Evolutionary conservation across 225 moss, liverwort and hornwort species (phyloP).

Genomic region (Marchantia polymorpha): DNA sequence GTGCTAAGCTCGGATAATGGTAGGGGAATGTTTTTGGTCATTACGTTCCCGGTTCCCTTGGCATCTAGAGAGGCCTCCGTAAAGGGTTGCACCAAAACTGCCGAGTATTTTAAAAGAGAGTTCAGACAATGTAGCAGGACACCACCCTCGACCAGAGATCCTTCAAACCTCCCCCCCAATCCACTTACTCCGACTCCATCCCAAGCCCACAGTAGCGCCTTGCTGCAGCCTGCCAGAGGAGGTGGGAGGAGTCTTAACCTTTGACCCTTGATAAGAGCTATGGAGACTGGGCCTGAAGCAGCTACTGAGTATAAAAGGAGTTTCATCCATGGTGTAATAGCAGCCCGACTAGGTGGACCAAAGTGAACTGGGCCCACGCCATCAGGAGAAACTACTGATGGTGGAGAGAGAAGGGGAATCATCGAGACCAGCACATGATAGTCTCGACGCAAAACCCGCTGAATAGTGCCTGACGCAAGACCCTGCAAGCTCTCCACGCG

Average conservation of each 20-base stretch:
- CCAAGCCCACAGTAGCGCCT: constrained; percentile 96
- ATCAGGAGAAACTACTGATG: constrained; percentile 82
- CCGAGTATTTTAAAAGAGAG: constrained; percentile 67
- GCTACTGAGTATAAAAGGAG: constrained; percentile 77
- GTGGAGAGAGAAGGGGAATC: constrained; percentile 90
- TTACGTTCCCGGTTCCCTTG: constrained; percentile 53
- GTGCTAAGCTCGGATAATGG: constrained; percentile 46
- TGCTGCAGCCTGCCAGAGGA: constrained; percentile 77
- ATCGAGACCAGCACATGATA: constrained; percentile 97
- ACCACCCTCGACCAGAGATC: constrained; percentile 76
- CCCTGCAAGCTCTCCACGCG: constrained; percentile 94
- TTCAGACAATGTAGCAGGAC: constrained; percentile 86
- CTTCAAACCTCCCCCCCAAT: constrained; percentile 86
- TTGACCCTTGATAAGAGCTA: constrained; percentile 52
- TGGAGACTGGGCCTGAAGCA: constrained; percentile 47
- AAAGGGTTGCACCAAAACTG: constrained; percentile 86
- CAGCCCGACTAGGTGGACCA: constrained; percentile 90
- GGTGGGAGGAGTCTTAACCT: constrained; percentile 82
- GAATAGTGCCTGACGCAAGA: constrained; percentile 80
- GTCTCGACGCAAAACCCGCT: constrained; percentile 87
- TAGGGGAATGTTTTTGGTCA: constrained; percentile 62
- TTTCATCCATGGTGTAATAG: constrained; percentile 95
- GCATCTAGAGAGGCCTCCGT: constrained; percentile 52
- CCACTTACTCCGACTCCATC: constrained; percentile 87
- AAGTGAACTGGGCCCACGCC: constrained; percentile 92